Base-by-base conservation (phyloP, 139 green algal species). In the Ostreobium quekettii region DNA sequence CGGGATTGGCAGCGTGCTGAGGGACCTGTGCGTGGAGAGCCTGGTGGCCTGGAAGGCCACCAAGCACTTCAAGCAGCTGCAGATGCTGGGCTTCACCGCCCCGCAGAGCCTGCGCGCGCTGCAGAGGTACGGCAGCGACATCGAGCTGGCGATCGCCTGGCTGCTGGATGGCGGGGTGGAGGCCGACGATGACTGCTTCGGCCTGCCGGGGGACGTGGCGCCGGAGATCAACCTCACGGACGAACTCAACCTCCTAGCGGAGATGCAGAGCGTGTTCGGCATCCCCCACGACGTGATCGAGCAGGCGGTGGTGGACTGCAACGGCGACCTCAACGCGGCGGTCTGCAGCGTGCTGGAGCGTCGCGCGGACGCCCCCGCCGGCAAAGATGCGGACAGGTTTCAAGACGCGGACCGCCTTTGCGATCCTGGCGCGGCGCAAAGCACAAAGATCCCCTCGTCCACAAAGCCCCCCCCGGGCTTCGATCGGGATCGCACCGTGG, bases 101-200 rank as follows among this genome's bases (percentile, higher is more conserved):
- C 78, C 67, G 70, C 74, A 83, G 47, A 65, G 68, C 3, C 60
- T 59, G 38, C 72, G 68, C 11, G 85, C 83, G 8, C 74, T 90
- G 36, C 77, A 82, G 62, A 72, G 66, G 28, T 65, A 76, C 46
- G 85, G 85, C 56, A 76, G 73, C 70, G 70, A 87, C 37, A 59
- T 89, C 38, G 68, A 87, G 60, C 70, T 47, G 0, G 80, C 78
- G 0, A 36, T 90, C 8, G 66, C 73, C 1, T 82, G 76, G 78
- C 77, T 91, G 60, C 68, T 91, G 37, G 72, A 73, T 66, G 63
- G 74, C 15, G 48, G 37, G n/a, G 31, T 29, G 8, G 36, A 47
- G 31, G 37, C 39, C 59, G 33, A 67, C 8, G 31, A 30, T 28
- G 53, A 58, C 7, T 24, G 35, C 46, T 29, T 49, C 69, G 67